These are phyloP conservation scores for Podospora bellae-mahoneyi DNA, from an alignment of 495 filamentous ascomycete species.

Conservation along the genomic window DNA sequence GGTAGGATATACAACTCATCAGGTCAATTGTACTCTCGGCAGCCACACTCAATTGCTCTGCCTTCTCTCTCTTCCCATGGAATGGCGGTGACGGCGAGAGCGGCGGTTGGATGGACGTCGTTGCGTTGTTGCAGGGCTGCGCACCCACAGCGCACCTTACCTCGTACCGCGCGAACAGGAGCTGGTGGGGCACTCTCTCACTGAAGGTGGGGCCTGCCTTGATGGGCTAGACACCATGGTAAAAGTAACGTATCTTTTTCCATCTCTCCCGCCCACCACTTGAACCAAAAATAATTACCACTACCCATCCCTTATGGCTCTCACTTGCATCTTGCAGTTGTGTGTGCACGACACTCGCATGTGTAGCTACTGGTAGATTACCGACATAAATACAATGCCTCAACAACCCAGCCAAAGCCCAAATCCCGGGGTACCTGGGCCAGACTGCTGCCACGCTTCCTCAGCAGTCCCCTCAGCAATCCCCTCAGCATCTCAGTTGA, in stretches of 20 bases:
- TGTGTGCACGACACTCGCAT: not conserved
- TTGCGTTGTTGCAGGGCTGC: conserved; percentile 3
- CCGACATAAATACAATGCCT: not conserved
- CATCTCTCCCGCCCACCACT: not conserved
- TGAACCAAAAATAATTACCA: not conserved
- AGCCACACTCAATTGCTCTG: conserved; percentile 12
- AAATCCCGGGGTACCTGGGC: conserved; percentile 9
- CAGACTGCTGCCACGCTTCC: not conserved
- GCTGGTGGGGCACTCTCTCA: not conserved
- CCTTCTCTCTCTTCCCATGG: conserved; percentile 13
- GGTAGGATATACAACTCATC: not conserved
- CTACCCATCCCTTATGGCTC: no score
- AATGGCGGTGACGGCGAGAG: conserved; percentile 40
- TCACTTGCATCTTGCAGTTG: not conserved
- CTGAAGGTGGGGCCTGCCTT: not conserved
- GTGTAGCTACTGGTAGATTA: not conserved
- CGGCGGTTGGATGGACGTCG: conserved; percentile 12
- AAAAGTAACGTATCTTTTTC: not conserved
- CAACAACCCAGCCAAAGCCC: not conserved
- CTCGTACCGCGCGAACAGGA: not conserved
- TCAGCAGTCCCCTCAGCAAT: not conserved
- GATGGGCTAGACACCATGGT: not conserved
- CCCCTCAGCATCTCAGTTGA: not conserved
- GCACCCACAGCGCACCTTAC: not conserved
- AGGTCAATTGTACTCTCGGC: not conserved